Evolutionary conservation across 2,329 filamentous ascomycete species (phyloP).

Genomic region (Tolypocladium guangdongense): DNA sequence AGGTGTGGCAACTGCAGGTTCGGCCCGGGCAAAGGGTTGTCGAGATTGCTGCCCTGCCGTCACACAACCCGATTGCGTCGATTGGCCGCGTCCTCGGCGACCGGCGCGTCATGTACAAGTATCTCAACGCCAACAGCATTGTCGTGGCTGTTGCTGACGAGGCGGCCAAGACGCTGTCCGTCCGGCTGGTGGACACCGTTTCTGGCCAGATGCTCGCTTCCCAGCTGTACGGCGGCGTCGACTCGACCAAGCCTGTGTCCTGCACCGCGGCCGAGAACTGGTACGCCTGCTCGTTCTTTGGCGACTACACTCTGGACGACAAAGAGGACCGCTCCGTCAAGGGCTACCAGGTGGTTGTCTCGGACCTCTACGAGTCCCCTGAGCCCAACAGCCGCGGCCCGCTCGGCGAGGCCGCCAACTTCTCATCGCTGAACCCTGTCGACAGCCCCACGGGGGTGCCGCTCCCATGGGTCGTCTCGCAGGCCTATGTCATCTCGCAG

Average conservation of each 20-base stretch:
- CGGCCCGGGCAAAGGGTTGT: conserved; percentile 56
- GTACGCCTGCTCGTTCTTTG: conserved; percentile 77
- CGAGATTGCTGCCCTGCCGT: conserved; percentile 54
- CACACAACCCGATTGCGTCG: conserved; percentile 81
- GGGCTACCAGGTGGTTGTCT: conserved; percentile 76
- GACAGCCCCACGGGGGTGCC: conserved; percentile 42
- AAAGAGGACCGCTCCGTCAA: conserved; percentile 49
- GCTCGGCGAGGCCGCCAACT: conserved; percentile 58
- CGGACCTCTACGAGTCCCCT: conserved; percentile 84
- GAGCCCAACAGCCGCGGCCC: conserved; percentile 75
- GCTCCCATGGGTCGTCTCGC: conserved; percentile 65
- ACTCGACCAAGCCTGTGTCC: conserved; percentile 60
- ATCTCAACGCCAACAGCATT: conserved; percentile 78
- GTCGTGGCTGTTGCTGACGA: conserved; percentile 62
- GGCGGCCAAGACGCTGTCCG: conserved; percentile 45
- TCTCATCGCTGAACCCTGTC: conserved; percentile 63
- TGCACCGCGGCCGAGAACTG: conserved; percentile 88
- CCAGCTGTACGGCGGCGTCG: conserved; percentile 60
- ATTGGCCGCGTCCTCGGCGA: conserved; percentile 91
- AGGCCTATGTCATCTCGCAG: conserved; percentile 70
- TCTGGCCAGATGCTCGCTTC: conserved; percentile 73
- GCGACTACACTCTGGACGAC: conserved; percentile 46
- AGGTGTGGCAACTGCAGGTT: conserved; percentile 65
- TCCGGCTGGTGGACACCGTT: conserved; percentile 77
- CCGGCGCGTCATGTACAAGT: conserved; percentile 93